Percentiles rank a stretch among this genome's conserved stretches.
Evolutionary conservation across 1,284 basidiomycete genomes (phyloP).

Genomic region (Rhodofomes roseus): DNA sequence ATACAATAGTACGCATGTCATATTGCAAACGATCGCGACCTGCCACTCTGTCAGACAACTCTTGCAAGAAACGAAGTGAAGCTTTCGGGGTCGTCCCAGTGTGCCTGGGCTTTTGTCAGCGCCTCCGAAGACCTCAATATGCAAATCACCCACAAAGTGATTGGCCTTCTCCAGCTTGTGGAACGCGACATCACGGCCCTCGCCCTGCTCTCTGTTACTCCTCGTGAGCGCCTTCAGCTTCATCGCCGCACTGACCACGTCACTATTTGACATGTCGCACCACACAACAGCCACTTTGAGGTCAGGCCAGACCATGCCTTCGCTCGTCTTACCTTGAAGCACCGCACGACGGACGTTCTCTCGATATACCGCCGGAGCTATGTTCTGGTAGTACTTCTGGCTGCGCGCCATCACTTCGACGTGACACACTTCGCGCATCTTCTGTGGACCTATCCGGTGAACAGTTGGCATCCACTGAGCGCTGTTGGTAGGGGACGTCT

Average conservation of each 20-base stretch:
- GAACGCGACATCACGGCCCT: conserved; percentile 9
- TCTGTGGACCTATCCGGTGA: conserved; percentile 10
- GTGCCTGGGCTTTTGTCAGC: conserved; percentile 8
- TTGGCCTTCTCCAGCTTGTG: conserved; percentile 18
- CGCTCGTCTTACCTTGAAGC: conserved; percentile 9
- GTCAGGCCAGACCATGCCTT: conserved; percentile 12
- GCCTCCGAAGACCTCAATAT: not conserved
- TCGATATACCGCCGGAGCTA: conserved; percentile 8
- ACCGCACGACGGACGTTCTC: conserved; percentile 13
- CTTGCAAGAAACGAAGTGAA: conserved; percentile 13
- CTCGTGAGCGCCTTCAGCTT: conserved; percentile 5
- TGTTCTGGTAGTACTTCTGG: conserved; percentile 10
- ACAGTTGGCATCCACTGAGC: conserved; percentile 13
- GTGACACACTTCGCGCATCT: conserved; percentile 10
- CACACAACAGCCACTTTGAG: conserved; percentile 13
- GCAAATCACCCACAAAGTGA: conserved; percentile 20
- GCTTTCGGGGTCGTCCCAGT: conserved; percentile 22
- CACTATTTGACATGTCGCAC: conserved; percentile 17
- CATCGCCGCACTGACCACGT: conserved; percentile 12
- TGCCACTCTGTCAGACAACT: conserved; percentile 10
- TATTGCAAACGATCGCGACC: no score
- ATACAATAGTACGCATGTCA: no score
- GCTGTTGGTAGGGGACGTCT: not conserved
- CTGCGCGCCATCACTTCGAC: conserved; percentile 10
- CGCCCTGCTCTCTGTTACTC: not conserved